Percentiles rank a stretch among this genome's conserved stretches.
Evolutionary conservation across 169 alveolate species (phyloP).

Genomic region (Haemoproteus tartakovskyi): DNA sequence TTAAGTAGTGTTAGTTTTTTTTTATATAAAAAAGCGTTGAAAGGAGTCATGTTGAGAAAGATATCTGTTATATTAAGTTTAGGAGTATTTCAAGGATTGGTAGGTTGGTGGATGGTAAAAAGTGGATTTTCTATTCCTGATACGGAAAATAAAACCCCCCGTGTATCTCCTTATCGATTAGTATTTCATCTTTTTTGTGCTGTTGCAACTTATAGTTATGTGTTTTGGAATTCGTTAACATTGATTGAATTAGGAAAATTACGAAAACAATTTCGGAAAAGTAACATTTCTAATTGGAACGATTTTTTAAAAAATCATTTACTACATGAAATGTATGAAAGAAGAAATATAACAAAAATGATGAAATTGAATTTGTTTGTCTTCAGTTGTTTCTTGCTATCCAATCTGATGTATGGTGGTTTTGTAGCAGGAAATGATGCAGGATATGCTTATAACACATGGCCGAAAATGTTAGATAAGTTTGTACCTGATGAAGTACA

Average conservation of each 20-base stretch:
- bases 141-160: slow-evolving; percentile 77
- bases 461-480: slow-evolving; percentile 83
- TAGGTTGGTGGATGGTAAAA: slow-evolving; percentile 82
- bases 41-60: slow-evolving; percentile 66
- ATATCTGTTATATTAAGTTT: slow-evolving; percentile 62
- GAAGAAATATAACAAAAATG: slow-evolving; percentile 15
- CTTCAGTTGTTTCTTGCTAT: slow-evolving; percentile 19
- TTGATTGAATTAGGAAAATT: slow-evolving; percentile 57
- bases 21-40: slow-evolving; percentile 70
- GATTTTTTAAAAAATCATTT: slow-evolving; percentile 30
- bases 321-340: slow-evolving; percentile 47
- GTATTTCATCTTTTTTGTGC: slow-evolving; percentile 76
- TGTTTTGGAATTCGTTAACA: slow-evolving; percentile 70
- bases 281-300: slow-evolving; percentile 22
- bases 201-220: slow-evolving; percentile 70
- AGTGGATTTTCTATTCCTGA: slow-evolving; percentile 77
- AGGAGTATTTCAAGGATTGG: slow-evolving; percentile 77
- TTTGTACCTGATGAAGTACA: slow-evolving; percentile 76
- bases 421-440: slow-evolving; percentile 88
- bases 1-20: slow-evolving; percentile 79
- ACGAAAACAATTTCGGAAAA: slow-evolving; percentile 18
- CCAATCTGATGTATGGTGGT: slow-evolving; percentile 66
- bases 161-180: slow-evolving; percentile 80
- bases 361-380: slow-evolving; percentile 24
- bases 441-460: slow-evolving; percentile 85